phyloP scores from a whole-genome alignment of 768 basidiomycete species.

The Trametes villosa region DNA sequence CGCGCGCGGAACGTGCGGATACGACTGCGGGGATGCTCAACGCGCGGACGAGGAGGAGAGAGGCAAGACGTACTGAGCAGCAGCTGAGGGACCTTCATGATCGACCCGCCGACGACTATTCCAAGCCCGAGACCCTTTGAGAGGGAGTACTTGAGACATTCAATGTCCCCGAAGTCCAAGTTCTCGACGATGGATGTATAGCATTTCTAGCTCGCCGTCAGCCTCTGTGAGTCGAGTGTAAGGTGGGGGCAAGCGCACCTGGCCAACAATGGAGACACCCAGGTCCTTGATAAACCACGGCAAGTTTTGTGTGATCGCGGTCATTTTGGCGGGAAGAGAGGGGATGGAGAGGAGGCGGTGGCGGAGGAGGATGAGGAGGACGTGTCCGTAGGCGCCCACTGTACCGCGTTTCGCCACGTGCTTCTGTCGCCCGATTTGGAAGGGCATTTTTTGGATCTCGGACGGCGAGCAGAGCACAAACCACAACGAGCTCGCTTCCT shows the following conservation, averaged over 20 bases:
- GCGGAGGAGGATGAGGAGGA: neutral
- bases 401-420: conserved; percentile 19
- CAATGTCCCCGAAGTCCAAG: conserved; percentile 71
- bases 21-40: conserved; percentile 53
- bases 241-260: conserved; percentile 51
- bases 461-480: conserved; percentile 13
- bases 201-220: conserved; percentile 64
- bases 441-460: conserved; percentile 23
- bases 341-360: conserved; percentile 7
- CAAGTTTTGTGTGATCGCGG: conserved; percentile 78
- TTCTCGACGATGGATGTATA: conserved; percentile 89
- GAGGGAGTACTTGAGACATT: conserved; percentile 89
- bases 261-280: conserved; percentile 78
- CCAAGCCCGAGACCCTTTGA: conserved; percentile 93
- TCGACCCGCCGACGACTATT: conserved; percentile 89
- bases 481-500: conserved; percentile 12
- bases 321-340: conserved; percentile 50
- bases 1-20: conserved; percentile 75
- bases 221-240: conserved; percentile 11
- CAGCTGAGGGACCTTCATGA: conserved; percentile 98
- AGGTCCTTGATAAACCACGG: conserved; percentile 85
- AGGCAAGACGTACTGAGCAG: conserved; percentile 63
- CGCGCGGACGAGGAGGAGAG: neutral
- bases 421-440: conserved; percentile 16
- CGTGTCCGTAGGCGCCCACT: conserved; percentile 14